These are phyloP conservation scores for Fusarium heterosporum DNA, from an alignment of 2,329 filamentous ascomycete genomes.

Conservation along the genomic window DNA sequence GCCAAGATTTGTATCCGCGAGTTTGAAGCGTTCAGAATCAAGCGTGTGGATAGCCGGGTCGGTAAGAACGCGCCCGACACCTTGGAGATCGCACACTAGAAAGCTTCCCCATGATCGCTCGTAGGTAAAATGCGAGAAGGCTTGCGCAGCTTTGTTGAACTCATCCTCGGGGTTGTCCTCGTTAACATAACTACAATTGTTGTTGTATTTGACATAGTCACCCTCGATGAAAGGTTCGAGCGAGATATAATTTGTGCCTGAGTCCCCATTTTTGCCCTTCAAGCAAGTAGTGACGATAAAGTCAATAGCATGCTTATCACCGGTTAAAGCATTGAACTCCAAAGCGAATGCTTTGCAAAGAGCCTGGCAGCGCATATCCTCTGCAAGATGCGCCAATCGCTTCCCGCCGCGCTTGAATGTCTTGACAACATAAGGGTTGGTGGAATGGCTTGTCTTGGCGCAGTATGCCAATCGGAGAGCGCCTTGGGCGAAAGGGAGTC, in stretches of 20 bases:
- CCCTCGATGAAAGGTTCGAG: constrained; percentile 54
- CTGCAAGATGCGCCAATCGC: constrained; percentile 48
- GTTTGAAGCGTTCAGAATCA: constrained; percentile 50
- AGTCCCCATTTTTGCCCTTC: constrained; percentile 25
- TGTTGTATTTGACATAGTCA: constrained; percentile 56
- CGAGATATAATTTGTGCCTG: constrained; percentile 41
- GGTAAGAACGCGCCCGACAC: constrained; percentile 52
- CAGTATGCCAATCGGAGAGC: constrained; percentile 52
- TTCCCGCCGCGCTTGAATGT: constrained; percentile 43
- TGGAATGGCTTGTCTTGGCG: constrained; percentile 45
- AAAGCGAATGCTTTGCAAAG: constrained; percentile 56
- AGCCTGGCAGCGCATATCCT: constrained; percentile 55
- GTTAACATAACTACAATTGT: constrained; percentile 50
- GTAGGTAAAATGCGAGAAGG: constrained; percentile 58
- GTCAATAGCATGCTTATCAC: constrained; percentile 46
- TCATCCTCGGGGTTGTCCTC: constrained; percentile 37
- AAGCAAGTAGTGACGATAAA: constrained; percentile 51
- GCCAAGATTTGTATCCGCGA: constrained; percentile 50
- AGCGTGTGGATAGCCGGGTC: constrained; percentile 54
- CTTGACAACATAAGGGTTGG: constrained; percentile 52
- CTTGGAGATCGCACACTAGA: constrained; percentile 53
- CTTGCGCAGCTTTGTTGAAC: constrained; percentile 52
- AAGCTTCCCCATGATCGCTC: constrained; percentile 54
- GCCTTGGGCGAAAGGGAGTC: constrained; percentile 47
- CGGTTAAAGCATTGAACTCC: constrained; percentile 53